Percentiles rank a stretch among this genome's conserved stretches.
phyloP scores from a whole-genome alignment of 1,284 basidiomycete genomes.

The Cryptococcus sp. region DNA sequence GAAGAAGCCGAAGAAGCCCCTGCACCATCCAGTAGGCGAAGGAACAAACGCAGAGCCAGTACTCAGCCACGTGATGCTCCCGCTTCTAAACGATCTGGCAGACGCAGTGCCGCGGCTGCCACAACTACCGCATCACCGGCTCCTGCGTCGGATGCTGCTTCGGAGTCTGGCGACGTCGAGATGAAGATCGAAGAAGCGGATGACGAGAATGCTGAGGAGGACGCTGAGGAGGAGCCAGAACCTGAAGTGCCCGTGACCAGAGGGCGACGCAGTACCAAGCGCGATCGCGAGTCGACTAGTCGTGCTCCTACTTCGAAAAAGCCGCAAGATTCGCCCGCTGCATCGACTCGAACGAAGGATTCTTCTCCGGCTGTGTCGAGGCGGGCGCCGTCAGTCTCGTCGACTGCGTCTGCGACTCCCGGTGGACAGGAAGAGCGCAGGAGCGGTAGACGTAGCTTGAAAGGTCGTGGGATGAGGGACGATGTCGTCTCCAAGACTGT shows the following conservation, averaged over 20 bases:
- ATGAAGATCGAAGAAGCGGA: slow-evolving; percentile 5
- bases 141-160: slow-evolving; percentile 2
- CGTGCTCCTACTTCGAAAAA: slow-evolving; percentile 7
- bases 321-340: slow-evolving; percentile 22
- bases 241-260: slow-evolving; percentile 18
- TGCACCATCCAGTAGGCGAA: slow-evolving; percentile 14
- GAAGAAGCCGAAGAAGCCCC: slow-evolving; percentile 3
- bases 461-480: slow-evolving; percentile 33
- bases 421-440: slow-evolving; percentile 20
- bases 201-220: slow-evolving; percentile 2
- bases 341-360: slow-evolving; percentile 20
- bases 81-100: slow-evolving; percentile 23
- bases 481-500: slow-evolving; percentile 40
- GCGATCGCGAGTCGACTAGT: slow-evolving; percentile 16
- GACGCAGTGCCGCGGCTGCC: slow-evolving; percentile 20
- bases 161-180: slow-evolving; percentile 8
- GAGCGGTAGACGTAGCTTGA: slow-evolving; percentile 12
- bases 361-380: slow-evolving; percentile 32
- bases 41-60: slow-evolving; percentile 36
- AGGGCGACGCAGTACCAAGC: slow-evolving; percentile 26
- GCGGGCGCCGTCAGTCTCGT: slow-evolving; percentile 35
- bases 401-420: slow-evolving; percentile 32
- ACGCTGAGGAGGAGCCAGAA: slow-evolving; percentile 10
- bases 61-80: slow-evolving; percentile 27
- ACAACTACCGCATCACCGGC: slow-evolving; percentile 15